Evolutionary conservation across 2,329 filamentous ascomycete genomes (phyloP), one percentile per base, ranked within the genome.

Genomic region (Eurotiales sp.): DNA sequence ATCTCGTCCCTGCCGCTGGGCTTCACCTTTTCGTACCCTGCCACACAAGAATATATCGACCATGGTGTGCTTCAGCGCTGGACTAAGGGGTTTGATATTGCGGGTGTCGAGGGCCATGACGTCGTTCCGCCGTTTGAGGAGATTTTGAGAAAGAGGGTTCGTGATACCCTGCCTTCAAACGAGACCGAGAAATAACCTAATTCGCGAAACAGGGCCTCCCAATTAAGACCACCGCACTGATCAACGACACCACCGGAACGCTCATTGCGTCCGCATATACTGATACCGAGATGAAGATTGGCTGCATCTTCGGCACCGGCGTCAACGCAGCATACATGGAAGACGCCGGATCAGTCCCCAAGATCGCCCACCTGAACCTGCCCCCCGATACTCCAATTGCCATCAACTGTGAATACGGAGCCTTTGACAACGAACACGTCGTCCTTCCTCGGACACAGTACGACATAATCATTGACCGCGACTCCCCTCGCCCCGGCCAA

Each of bases 251-350:
- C 43, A 97, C 92, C 15, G 93, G 93, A 63, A 99, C 93, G 27
- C 77, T 99, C 63, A 95, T 99, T 64, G 93, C 93, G 55, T 97
- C 92, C 22, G 87, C 90, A 25, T 99, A 99, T 74, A 97, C 92
- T n/a, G 91, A 99, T 67, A 77, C 85, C 41, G 83, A 85, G 60
- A 95, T 96, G 82, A 90, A 85, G 74, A 93, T 97, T 63, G 93
- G 93, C 51, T 96, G 92, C 72, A 99, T 99, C 67, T 99, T 99
- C 64, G 93, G 93, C 62, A 99, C 93, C 11, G 93, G 93, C 54
- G 96, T 93, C 76, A 99, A 99, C 65, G 93, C 92, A 36, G 93
- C 93, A 34, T 99, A 99, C 76, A 95, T 99, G 87, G 93, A 99
- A 73, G 75, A 95, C 64, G 88, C 83, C 58, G 90, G 90, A 58